phyloP scores from a whole-genome alignment of 2,329 filamentous ascomycete species.

The Westerdykella aurantiaca region DNA sequence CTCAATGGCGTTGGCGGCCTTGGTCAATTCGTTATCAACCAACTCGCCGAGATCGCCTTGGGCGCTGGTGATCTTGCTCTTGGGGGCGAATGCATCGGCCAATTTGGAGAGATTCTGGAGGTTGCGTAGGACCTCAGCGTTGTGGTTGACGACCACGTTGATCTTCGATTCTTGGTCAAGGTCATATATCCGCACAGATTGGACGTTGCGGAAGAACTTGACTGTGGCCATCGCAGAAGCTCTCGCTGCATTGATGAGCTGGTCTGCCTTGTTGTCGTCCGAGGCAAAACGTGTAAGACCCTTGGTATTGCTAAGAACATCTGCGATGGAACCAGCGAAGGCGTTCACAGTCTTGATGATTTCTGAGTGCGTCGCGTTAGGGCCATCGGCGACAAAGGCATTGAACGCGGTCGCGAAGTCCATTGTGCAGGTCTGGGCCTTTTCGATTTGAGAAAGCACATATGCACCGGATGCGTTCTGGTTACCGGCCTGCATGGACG shows the following conservation, averaged over 20 bases:
- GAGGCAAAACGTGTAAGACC: slow-evolving; percentile 87
- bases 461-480: slow-evolving; percentile 94
- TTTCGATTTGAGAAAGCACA: slow-evolving; percentile 94
- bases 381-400: slow-evolving; percentile 95
- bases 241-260: slow-evolving; percentile 74
- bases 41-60: slow-evolving; percentile 87
- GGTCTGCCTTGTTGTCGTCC: slow-evolving; percentile 89
- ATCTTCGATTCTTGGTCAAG: slow-evolving; percentile 89
- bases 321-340: slow-evolving; percentile 83
- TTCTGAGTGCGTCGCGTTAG: slow-evolving; percentile 80
- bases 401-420: slow-evolving; percentile 98
- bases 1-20: slow-evolving; percentile 91
- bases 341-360: slow-evolving; percentile 90
- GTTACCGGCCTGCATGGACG: slow-evolving; percentile 96
- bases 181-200: slow-evolving; percentile 88
- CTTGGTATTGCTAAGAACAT: slow-evolving; percentile 95
- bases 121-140: slow-evolving; percentile 91
- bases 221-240: slow-evolving; percentile 82
- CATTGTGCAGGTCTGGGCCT: slow-evolving; percentile 87
- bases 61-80: slow-evolving; percentile 71
- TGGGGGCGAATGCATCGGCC: slow-evolving; percentile 85
- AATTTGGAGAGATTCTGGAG: slow-evolving; percentile 90
- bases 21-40: slow-evolving; percentile 84
- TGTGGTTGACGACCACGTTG: slow-evolving; percentile 94
- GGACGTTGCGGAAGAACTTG: slow-evolving; percentile 88